Base-by-base conservation (phyloP, 495 filamentous ascomycete species). In the Daldinia grandis region DNA sequence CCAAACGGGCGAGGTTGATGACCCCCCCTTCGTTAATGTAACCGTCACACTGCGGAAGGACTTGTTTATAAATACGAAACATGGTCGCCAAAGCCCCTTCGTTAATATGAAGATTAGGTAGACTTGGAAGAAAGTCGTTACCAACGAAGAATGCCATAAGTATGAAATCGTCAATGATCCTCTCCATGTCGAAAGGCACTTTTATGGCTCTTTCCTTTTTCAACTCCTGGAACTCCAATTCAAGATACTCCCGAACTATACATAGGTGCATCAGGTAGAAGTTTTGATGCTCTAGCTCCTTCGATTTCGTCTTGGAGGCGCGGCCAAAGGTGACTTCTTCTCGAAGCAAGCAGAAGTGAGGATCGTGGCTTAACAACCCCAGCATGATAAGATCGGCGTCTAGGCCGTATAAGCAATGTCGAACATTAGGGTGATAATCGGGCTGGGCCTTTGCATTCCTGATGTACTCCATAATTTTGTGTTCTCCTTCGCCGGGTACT, bases 401-500 rank as follows among this genome's bases (percentile, higher is more conserved):
- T 30, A 99, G 86, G 5, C 96, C 96, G 76, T 99, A 99, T 42
- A 99, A 83, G 81, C 96, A 99, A 79, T 99, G 96, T 49, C 96
- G 93, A 64, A 95, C 87, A 76, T 99, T 98, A n/a, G 94, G 88
- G 74, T 96, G 88, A 76, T 99, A 99, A 64, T 91, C 87, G 3
- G 92, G 91, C 76, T 99, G 96, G 47, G 94, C 92, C 84, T 98
- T 98, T 33, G 95, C 90, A 76, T 94, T 90, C 64, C 96, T 91
- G 78, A 99, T 99, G 78, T 98, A 98, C 79, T 99, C 96, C 96
- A 98, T 99, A 78, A 99, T 97, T 83, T 99, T 99, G 83, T 99
- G 95, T 80, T 99, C 96, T 60, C 96, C 96, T 80, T 99, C 96
- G 60, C 96, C 96, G 0, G 96, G 96, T n/a, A 97, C 94, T 83